Base-by-base conservation (phyloP, 2,329 filamentous ascomycete species). In the Verticillium alfalfae region DNA sequence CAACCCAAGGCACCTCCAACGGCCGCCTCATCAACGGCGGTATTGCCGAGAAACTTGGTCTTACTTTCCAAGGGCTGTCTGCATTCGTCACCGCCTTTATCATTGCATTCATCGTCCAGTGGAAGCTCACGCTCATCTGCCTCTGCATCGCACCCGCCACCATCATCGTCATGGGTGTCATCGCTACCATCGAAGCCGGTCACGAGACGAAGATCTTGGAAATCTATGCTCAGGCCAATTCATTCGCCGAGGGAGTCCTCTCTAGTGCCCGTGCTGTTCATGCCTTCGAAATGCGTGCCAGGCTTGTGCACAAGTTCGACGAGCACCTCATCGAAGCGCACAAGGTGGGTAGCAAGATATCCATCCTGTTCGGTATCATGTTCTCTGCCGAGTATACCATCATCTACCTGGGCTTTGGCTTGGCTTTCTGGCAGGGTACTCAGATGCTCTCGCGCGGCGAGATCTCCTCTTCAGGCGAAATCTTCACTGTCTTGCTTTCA, bases 361-460 rank as follows among this genome's bases (percentile, higher is more conserved):
- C 73, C 1, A 67, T 72, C 1, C 67, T 77, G 2, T 73, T 73
- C 56, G 77, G 74, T 6, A 63, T 76, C 13, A 66, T 79, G 59
- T 79, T 78, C 64, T 74, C 72, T 2, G 66, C 65, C 3, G 72
- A 78, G 63, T 79, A 77, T 59, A 73, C 72, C 56, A 72, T 78
- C 61, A 75, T 79, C 56, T 79, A 78, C 45, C 68, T 74, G 1
- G 77, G 77, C 10, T 78, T 77, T 56, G 76, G 72, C 1, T 70
- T 81, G 6, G 75, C 76, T 8, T 81, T 80, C 59, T 81, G 78
- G 78, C 78, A 79, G 61, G 78, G 78, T 9, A 67, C 79, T 39
- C 69, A 67, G 34, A 73, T 80, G 70, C 68, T 74, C 16, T 67
- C 70, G 10, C 67, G 67, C 1, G 76, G 76, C 13, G 74, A 78